These are phyloP conservation scores for Boletus eberwhitei DNA, from an alignment of 768 basidiomycete species.

Conservation along the genomic window DNA sequence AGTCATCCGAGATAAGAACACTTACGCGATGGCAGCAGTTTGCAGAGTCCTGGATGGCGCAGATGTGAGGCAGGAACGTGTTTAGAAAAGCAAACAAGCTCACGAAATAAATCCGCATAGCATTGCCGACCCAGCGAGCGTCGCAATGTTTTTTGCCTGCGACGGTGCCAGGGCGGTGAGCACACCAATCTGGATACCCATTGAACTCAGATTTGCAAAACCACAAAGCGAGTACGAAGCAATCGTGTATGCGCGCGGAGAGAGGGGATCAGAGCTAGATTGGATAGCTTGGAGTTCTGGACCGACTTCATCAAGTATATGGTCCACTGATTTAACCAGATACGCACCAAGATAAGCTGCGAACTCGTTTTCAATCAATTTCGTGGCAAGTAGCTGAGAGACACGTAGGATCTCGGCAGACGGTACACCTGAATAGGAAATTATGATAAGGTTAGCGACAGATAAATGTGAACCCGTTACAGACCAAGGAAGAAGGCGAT, in stretches of 20 bases:
- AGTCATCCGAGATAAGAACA: constrained; percentile 11
- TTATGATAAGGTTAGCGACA: constrained; percentile 1
- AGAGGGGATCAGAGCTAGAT: constrained; percentile 50
- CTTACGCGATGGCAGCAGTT: constrained; percentile 57
- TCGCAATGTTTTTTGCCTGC: constrained; percentile 66
- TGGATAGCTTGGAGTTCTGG: constrained; percentile 45
- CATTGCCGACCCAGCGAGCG: constrained; percentile 66
- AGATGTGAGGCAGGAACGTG: neutral
- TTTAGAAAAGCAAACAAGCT: neutral
- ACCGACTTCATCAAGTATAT: neutral
- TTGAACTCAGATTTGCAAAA: constrained; percentile 82
- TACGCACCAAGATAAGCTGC: constrained; percentile 57
- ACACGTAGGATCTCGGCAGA: constrained; percentile 78
- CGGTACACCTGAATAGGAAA: constrained; percentile 54
- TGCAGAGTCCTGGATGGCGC: constrained; percentile 41
- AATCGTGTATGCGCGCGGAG: constrained; percentile 74
- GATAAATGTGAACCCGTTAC: neutral
- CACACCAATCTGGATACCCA: constrained; percentile 86
- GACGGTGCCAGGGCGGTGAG: constrained; percentile 67
- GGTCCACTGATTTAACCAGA: neutral
- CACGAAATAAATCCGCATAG: constrained; percentile 63
- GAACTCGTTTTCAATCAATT: constrained; percentile 86
- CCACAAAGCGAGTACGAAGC: constrained; percentile 87
- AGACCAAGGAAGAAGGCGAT: constrained; percentile 68
- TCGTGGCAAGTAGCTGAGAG: constrained; percentile 77